Base-by-base conservation (phyloP, 1,139 yeast species). In the Hyphopichia pseudoburtonii region DNA sequence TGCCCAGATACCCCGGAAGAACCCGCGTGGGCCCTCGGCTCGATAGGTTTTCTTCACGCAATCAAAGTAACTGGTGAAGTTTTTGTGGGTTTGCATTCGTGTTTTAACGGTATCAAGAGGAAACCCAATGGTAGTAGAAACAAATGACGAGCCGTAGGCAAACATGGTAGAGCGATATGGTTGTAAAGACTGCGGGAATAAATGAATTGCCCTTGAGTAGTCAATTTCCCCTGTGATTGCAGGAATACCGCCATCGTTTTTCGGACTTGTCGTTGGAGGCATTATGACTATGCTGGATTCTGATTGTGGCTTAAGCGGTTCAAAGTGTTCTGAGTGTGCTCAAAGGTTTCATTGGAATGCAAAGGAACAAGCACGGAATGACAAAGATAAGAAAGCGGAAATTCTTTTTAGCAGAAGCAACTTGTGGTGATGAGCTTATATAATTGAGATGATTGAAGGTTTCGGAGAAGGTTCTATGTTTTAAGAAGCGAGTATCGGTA, bases 41-140 rank as follows among this genome's bases (percentile, higher is more conserved):
- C 54, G 50, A 30, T 79, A 66, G 0, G 95, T 84, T 36, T 72
- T 66, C 24, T 54, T 54, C 12, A 83, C 64, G 54, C 95, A 87
- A 40, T 79, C 80, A 44, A 70, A 59, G 32, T 82, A 74, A 32
- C 78, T 71, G 10, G 65, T 64, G 59, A 78, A 86, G 33, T 74
- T 71, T 36, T 59, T 58, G 57, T 86, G 85, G 0, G 95, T 84
- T 56, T 88, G 96, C 78, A 86, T 81, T 45, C 96, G 64, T 0
- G 95, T 86, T 57, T 88, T 88, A 40, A 88, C 71, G 9, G 95
- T 83, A 55, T 88, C 96, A 34, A 88, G 59, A 0, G 96, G 96
- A 52, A 82, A 87, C 8, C 94, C 95, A n/a, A 80, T 71, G 5
- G 80, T 70, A 1, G 90, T 84, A 11, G 92, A 76, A 11, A 77